Evolutionary conservation across 2,329 filamentous ascomycete species (phyloP), one percentile per base, ranked within the genome.

Genomic region (Fusarium hostae): DNA sequence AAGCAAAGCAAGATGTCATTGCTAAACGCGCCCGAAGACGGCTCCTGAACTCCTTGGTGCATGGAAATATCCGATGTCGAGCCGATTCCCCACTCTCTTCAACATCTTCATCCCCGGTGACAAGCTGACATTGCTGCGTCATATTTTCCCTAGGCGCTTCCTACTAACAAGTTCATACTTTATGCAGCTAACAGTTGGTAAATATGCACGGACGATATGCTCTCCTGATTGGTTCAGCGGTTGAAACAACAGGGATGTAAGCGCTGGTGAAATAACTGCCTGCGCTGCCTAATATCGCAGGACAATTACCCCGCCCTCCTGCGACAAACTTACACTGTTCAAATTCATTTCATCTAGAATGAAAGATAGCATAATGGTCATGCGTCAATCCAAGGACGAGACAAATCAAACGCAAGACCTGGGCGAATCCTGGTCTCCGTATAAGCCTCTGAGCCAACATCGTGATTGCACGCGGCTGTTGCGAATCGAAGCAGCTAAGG

Each of bases 11-110:
- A n/a, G n/a, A n/a, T n/a, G n/a, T n/a, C n/a, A n/a, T n/a, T n/a
- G n/a, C n/a, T n/a, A n/a, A n/a, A n/a, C n/a, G n/a, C n/a, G n/a
- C n/a, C n/a, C n/a, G n/a, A 13, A 45, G 24, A n/a, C 3, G 11
- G n/a, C n/a, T n/a, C n/a, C n/a, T n/a, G n/a, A n/a, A n/a, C n/a
- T n/a, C n/a, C n/a, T n/a, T n/a, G n/a, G n/a, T n/a, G n/a, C n/a
- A n/a, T n/a, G n/a, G n/a, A n/a, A n/a, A n/a, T n/a, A 26, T 26
- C 24, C 24, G 16, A 43, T 18, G 8, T 43, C 16, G 0, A 8
- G 15, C 15, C 6, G 2, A 16, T 0, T 24, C 24, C 22, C 24
- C 2, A 3, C 16, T 18, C 3, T 43, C 0, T 24, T 0, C 9
- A 24, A 24, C 18, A 1, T 12, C n/a, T 22, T 24, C 6, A 18